Base-by-base conservation (phyloP, 2,329 filamentous ascomycete species). In the Tolypocladium inflatum region DNA sequence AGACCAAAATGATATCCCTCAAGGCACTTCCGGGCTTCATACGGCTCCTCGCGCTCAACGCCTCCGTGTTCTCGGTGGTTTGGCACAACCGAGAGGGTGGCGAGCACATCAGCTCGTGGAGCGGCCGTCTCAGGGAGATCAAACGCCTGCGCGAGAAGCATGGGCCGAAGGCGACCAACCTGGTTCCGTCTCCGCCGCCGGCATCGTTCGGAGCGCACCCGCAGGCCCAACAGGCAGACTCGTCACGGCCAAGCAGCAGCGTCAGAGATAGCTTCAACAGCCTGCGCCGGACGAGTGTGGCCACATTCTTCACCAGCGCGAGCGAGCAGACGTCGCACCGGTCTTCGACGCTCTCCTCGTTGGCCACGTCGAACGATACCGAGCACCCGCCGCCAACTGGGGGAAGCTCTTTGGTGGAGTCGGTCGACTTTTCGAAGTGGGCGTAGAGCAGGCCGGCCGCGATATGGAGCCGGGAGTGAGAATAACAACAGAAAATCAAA, bases 11-110 rank as follows among this genome's bases (percentile, higher is more conserved):
- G 65, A 83, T 99, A 59, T 92, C 88, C 19, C 82, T 93, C 38
- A 86, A 85, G 64, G 90, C 90, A 15, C 79, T 99, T 10, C 89
- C 92, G 0, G 82, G 86, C 11, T 95, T 97, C 68, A 89, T 97
- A 56, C 86, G 94, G 42, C 85, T 96, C 53, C 78, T 97, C 21
- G 91, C 93, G 1, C 82, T 99, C 61, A 97, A 97, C 68, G 92
- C 94, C 0, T 95, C 90, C 17, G 90, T 97, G 10, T 97, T 97
- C 71, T 91, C 89, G 2, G 82, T 88, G 51, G 92, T 97, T n/a
- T 97, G 93, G 91, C 83, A 84, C 53, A 86, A 84, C 66, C 81
- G 86, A 53, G 83, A 88, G 62, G 88, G 87, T 7, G 88, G 88
- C 58, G 91, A 96, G 70, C 87, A 96, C 67, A 81, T 94, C 37